These are phyloP conservation scores for Reticulascus tulasneorum DNA, from an alignment of 2,329 filamentous ascomycete species.

Conservation along the genomic window DNA sequence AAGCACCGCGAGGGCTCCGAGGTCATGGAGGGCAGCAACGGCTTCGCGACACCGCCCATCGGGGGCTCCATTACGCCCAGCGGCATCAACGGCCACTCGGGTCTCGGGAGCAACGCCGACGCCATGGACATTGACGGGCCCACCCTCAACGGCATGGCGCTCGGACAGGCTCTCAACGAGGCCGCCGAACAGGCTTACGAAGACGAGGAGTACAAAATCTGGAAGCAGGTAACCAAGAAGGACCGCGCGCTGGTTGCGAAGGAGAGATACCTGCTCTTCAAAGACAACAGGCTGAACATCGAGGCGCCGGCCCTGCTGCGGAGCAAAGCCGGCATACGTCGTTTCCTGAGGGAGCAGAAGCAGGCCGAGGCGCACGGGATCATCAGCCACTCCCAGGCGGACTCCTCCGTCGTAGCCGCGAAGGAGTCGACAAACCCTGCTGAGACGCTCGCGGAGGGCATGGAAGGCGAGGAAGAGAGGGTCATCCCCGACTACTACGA, in stretches of 20 bases:
- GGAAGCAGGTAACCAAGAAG: constrained; percentile 99
- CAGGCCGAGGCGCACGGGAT: constrained; percentile 54
- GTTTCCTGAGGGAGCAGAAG: constrained; percentile 77
- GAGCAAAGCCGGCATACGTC: constrained; percentile 82
- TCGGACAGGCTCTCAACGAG: constrained; percentile 61
- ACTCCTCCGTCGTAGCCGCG: constrained; percentile 44
- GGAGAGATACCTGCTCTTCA: constrained; percentile 82
- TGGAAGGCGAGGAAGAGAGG: constrained; percentile 80
- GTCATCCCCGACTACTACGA: constrained; percentile 95
- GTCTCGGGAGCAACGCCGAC: constrained; percentile 71
- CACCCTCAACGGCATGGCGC: constrained; percentile 61
- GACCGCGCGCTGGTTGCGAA: constrained; percentile 83
- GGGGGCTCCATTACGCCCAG: constrained; percentile 74
- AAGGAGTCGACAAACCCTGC: constrained; percentile 46
- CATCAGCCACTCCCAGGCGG: constrained; percentile 28
- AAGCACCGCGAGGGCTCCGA: constrained; percentile 73
- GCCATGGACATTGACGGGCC: constrained; percentile 83
- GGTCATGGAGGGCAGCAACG: constrained; percentile 73
- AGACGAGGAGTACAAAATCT: constrained; percentile 94
- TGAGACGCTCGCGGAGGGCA: constrained; percentile 90
- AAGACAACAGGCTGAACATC: constrained; percentile 74
- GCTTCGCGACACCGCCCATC: constrained; percentile 77
- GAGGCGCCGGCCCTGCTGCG: constrained; percentile 86
- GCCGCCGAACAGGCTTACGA: constrained; percentile 73
- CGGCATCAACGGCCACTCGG: constrained; percentile 63